phyloP scores from a whole-genome alignment of 1,284 basidiomycete species.

The Tylopilus sp. region DNA sequence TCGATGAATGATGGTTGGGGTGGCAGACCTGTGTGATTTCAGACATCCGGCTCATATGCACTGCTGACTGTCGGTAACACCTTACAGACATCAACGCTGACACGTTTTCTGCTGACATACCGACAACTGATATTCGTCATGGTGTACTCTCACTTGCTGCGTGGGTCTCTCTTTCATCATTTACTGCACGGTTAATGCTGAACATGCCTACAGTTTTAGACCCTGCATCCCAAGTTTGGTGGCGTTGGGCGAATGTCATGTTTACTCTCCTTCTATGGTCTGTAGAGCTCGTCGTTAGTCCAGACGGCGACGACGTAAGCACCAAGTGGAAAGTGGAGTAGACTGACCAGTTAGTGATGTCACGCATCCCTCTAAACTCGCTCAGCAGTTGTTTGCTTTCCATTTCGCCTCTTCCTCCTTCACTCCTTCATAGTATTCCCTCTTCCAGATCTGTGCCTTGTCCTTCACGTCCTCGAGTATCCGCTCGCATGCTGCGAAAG shows the following conservation, averaged over 20 bases:
- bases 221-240: conserved; percentile 84
- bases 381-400: conserved; percentile 57
- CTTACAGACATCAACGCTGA: conserved; percentile 66
- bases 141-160: conserved; percentile 76
- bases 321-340: conserved; percentile 80
- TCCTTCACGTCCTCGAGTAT: conserved; percentile 82
- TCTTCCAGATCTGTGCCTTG: conserved; percentile 86
- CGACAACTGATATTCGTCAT: conserved; percentile 79
- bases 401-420: conserved; percentile 61
- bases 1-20: conserved; percentile 64
- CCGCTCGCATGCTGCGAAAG: conserved; percentile 76
- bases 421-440: conserved; percentile 76
- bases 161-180: conserved; percentile 42
- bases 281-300: conserved; percentile 72
- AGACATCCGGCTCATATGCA: conserved; percentile 1
- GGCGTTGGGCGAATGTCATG: conserved; percentile 85
- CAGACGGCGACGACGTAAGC: conserved; percentile 65
- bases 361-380: conserved; percentile 5
- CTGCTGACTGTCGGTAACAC: conserved; percentile 10
- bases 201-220: conserved; percentile 54
- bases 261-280: conserved; percentile 80
- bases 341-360: conserved; percentile 15
- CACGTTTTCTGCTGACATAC: conserved; percentile 72
- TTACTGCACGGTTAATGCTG: not conserved
- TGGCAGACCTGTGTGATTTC: conserved; percentile 59